Evolutionary conservation across 1,139 yeast species (phyloP).

Genomic region (Candida anutae): DNA sequence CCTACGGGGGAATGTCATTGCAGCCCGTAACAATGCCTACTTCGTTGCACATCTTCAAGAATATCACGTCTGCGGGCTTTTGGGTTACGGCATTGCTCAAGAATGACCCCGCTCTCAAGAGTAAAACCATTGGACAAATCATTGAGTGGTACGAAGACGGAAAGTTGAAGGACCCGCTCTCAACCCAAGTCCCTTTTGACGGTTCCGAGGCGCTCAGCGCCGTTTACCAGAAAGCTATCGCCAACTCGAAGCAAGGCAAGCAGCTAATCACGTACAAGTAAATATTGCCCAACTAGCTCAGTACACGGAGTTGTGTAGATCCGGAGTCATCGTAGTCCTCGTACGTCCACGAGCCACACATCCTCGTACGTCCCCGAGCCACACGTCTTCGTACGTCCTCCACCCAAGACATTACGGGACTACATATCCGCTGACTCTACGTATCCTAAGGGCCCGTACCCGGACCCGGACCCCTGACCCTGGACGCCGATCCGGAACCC

Average conservation of each 20-base stretch:
- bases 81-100: conserved; percentile 85
- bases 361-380: too few species aligned
- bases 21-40: conserved; percentile 91
- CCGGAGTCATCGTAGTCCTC: too few species aligned
- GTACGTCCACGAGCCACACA: too few species aligned
- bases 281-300: too few species aligned
- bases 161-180: conserved; percentile 53
- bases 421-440: too few species aligned
- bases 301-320: too few species aligned
- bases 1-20: conserved; percentile 97
- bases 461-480: too few species aligned
- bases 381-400: too few species aligned
- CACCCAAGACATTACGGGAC: too few species aligned
- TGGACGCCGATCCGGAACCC: too few species aligned
- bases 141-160: conserved; percentile 62
- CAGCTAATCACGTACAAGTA: conserved; percentile 27
- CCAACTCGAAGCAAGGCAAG: conserved; percentile 35
- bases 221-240: conserved; percentile 46
- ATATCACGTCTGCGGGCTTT: conserved; percentile 78
- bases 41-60: conserved; percentile 81
- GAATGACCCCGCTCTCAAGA: conserved; percentile 55
- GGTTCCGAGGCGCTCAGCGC: conserved; percentile 45
- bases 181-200: conserved; percentile 37
- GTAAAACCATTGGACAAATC: conserved; percentile 50
- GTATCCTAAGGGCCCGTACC: too few species aligned